Base-by-base conservation (phyloP, 108 stramenopile genomes). In the Fragilaria crotonensis region DNA sequence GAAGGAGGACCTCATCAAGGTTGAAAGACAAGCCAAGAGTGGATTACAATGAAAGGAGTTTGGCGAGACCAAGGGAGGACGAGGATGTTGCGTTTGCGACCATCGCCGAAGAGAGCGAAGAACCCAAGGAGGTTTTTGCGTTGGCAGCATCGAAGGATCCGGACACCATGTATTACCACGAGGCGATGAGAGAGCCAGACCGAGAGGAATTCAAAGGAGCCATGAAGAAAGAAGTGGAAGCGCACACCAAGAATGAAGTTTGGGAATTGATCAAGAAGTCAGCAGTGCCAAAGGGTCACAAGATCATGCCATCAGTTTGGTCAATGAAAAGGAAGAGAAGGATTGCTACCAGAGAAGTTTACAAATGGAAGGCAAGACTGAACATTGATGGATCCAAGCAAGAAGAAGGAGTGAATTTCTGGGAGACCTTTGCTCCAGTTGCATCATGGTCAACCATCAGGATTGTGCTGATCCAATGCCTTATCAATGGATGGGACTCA, bases 341-440 rank as follows among this genome's bases (percentile, higher is more conserved):
- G 11, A 58, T 64, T 44, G 45, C 44, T 1, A 64, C 70, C 1
- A 0, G 59, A 21, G 52, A 27, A 45, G 30, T 71, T 41, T 28
- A 45, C 0, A 63, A 63, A n/a, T 57, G 63, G 62, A 70, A 70
- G 25, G 55, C 68, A 0, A 2, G 55, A 2, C 25, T 70, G 0
- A 63, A 63, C 33, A 26, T 70, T 19, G 50, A 70, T 51, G 68
- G 70, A 1, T 50, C n/a, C 18, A 63, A 65, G 41, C 53, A 57
- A 53, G 17, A 30, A 1, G 19, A 62, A 21, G 67, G 69, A 0
- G 27, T 50, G 11, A 47, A 78, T 48, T 70, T 66, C 45, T 30
- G 50, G 20, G 47, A 76, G 28, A 76, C 75, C 0, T 80, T 73
- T 48, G 65, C 79, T 3, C 79, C 79, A 53, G 79, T 80, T 19